A percentile compares a stretch with the other conserved stretches of the same genome.
phyloP scores from a whole-genome alignment of 1,139 yeast genomes.

The Tardiomyces digboiensis region DNA sequence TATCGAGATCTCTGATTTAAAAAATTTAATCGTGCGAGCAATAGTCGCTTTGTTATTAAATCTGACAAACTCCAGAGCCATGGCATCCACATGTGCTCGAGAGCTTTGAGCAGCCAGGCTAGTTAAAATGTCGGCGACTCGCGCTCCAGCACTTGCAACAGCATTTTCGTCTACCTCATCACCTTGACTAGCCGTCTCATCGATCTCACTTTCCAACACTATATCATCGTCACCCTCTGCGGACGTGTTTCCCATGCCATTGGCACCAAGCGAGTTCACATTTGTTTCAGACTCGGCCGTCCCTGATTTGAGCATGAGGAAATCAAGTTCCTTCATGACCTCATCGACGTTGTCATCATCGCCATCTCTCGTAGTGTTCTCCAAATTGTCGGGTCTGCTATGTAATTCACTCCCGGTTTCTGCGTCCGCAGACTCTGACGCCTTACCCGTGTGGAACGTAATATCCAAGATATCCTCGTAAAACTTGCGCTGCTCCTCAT shows the following conservation, averaged over 20 bases:
- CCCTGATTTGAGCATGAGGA: constrained; percentile 31
- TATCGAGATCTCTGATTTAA: constrained; percentile 26
- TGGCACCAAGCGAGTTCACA: neutral
- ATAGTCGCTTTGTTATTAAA: constrained; percentile 70
- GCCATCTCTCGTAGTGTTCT: constrained; percentile 5
- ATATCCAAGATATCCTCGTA: constrained; percentile 40
- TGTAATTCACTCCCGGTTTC: constrained; percentile 1
- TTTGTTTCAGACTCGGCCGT: constrained; percentile 6
- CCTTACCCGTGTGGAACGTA: constrained; percentile 8
- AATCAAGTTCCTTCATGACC: constrained; percentile 4
- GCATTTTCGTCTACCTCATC: constrained; percentile 6
- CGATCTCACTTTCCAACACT: constrained; percentile 7
- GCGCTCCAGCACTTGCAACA: constrained; percentile 13
- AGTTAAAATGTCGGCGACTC: constrained; percentile 14
- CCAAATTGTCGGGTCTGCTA: constrained; percentile 4
- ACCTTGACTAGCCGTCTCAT: constrained; percentile 4
- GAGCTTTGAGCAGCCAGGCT: constrained; percentile 17
- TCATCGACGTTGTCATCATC: constrained; percentile 5
- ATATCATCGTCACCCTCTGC: constrained; percentile 45
- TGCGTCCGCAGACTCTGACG: constrained; percentile 1
- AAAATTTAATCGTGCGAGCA: constrained; percentile 47
- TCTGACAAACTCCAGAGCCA: constrained; percentile 48
- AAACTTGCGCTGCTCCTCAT: constrained; percentile 50
- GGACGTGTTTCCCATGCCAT: neutral
- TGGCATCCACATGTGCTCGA: constrained; percentile 44